Percentiles rank a stretch among this genome's conserved stretches.
phyloP scores from a whole-genome alignment of 2,329 filamentous ascomycete species.

The Ophiostoma sp. region DNA sequence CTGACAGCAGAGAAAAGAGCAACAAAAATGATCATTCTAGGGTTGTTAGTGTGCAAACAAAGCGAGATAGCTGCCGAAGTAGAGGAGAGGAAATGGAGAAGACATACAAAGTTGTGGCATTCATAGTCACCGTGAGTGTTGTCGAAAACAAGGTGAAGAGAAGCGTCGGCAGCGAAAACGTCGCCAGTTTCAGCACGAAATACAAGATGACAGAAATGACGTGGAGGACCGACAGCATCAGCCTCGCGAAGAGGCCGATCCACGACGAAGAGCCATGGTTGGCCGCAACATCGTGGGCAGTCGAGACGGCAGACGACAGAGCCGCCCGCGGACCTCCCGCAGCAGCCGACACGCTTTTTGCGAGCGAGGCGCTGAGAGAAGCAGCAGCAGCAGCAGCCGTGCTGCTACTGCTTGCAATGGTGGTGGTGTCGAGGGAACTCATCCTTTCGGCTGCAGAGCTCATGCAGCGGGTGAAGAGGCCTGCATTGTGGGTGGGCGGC shows the following conservation, averaged over 20 bases:
- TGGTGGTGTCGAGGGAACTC: conserved; percentile 21
- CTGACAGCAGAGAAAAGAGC: conserved; percentile 79
- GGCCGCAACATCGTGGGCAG: conserved; percentile 40
- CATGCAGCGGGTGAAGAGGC: conserved; percentile 22
- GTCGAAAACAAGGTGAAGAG: conserved; percentile 89
- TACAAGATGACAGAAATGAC: conserved; percentile 63
- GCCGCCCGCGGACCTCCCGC: conserved; percentile 32
- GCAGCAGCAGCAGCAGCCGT: conserved; percentile 25
- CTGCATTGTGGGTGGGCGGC: conserved; percentile 23
- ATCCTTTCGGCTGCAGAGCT: conserved; percentile 29
- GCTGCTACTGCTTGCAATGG: conserved; percentile 15
- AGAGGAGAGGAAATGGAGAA: too few relatives aligned
- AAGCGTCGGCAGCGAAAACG: conserved; percentile 85
- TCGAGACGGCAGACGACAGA: conserved; percentile 44
- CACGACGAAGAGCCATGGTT: conserved; percentile 51
- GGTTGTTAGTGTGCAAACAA: background rate
- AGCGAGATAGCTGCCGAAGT: background rate
- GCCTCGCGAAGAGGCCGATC: conserved; percentile 57
- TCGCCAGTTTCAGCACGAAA: conserved; percentile 80
- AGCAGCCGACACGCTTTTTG: conserved; percentile 31
- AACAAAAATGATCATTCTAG: conserved; percentile 72
- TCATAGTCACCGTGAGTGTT: conserved; percentile 96
- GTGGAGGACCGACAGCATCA: conserved; percentile 57
- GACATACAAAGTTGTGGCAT: conserved; percentile 86
- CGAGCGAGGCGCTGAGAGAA: conserved; percentile 32